These are phyloP conservation scores for Penicillium canariense DNA, from an alignment of 495 filamentous ascomycete species.

Conservation along the genomic window DNA sequence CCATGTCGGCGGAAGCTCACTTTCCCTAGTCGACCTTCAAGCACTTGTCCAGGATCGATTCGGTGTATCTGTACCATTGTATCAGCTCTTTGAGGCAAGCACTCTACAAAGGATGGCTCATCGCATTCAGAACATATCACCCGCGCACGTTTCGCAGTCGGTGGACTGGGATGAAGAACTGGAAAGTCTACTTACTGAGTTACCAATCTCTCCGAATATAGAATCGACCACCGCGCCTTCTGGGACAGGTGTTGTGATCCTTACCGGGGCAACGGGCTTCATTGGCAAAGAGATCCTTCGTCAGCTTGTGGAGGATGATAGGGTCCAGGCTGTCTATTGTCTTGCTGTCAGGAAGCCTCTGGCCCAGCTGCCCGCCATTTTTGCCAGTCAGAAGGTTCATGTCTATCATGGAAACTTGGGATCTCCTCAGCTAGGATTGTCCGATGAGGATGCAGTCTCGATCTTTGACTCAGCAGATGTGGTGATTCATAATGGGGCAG, in stretches of 20 bases:
- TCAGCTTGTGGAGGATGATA: conserved; percentile 19
- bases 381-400: conserved; percentile 29
- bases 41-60: conserved; percentile 23
- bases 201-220: background rate
- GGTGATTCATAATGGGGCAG: conserved; percentile 54
- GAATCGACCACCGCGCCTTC: background rate
- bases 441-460: conserved; percentile 9
- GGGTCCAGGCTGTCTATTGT: conserved; percentile 29
- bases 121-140: conserved; percentile 5
- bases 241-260: conserved; percentile 14
- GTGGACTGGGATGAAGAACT: conserved; percentile 29
- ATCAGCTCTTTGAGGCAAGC: conserved; percentile 34
- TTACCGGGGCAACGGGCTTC: conserved; percentile 39
- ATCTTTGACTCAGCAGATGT: conserved; percentile 36
- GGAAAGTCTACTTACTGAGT: background rate
- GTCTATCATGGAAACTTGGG: conserved; percentile 40
- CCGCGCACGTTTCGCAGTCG: background rate
- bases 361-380: conserved; percentile 7
- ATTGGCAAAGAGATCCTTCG: conserved; percentile 32
- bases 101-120: conserved; percentile 35
- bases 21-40: conserved; percentile 34
- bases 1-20: conserved; percentile 37
- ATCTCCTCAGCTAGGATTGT: conserved; percentile 35
- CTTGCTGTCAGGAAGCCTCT: conserved; percentile 25
- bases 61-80: conserved; percentile 21